Percentiles rank a stretch among this genome's conserved stretches.
Conservation (phyloP, 2,329 filamentous ascomycete species). For the Leptographium flavum region DNA sequence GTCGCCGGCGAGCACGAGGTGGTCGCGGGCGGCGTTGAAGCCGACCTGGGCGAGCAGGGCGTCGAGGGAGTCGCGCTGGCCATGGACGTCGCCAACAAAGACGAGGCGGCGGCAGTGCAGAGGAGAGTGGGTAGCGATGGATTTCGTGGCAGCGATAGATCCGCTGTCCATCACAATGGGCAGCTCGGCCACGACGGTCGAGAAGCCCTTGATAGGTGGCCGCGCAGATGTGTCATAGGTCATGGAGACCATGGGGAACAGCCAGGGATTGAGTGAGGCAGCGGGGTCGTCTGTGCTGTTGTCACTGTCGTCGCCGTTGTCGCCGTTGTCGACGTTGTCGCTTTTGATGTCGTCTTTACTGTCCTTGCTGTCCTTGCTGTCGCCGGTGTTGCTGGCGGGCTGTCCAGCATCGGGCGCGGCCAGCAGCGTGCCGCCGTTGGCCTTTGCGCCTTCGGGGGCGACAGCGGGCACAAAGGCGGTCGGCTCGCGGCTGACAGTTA, state of each 20-base stretch:
- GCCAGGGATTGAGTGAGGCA: background rate
- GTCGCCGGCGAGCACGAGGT: constrained; percentile 65
- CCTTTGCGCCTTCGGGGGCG: background rate
- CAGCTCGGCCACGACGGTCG: constrained; percentile 16
- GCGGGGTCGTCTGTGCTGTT: background rate
- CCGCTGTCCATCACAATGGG: constrained; percentile 16
- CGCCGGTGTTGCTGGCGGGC: no score
- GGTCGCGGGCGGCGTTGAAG: constrained; percentile 50
- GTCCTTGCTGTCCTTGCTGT: no score
- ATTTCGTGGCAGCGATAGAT: constrained; percentile 12
- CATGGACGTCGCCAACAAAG: constrained; percentile 85
- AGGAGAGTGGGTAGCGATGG: constrained; percentile 13
- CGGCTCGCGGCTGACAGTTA: background rate
- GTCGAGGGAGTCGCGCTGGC: constrained; percentile 56
- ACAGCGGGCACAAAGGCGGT: constrained; percentile 1
- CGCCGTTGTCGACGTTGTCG: background rate
- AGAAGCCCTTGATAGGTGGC: constrained; percentile 20
- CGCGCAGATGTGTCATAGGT: constrained; percentile 24
- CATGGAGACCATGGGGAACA: constrained; percentile 6
- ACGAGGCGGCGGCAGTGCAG: constrained; percentile 44
- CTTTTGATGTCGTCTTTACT: no score
- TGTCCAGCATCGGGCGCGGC: no score
- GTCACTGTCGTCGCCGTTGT: background rate
- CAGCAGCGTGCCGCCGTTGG: background rate
- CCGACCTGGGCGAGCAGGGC: constrained; percentile 51